Conservation (phyloP, 805 yeast genomes). For the Yarrowia divulgata region DNA sequence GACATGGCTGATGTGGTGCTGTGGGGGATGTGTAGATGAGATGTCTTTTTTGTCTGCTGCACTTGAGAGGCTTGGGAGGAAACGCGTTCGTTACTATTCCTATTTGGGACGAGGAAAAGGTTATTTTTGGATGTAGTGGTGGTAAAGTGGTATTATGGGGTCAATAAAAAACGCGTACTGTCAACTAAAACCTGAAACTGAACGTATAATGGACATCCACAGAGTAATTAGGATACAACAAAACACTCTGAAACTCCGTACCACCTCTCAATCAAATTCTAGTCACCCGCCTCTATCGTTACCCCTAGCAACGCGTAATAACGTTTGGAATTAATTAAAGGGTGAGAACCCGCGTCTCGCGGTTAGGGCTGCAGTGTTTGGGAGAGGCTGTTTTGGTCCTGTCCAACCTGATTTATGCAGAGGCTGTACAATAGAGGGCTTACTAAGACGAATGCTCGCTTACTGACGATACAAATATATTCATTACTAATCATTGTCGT, state of each 20-base stretch:
- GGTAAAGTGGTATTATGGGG: too few relatives aligned
- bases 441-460: too few relatives aligned
- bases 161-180: too few relatives aligned
- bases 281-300: too few relatives aligned
- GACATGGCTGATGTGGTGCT: conserved; percentile 48
- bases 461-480: too few relatives aligned
- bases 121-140: neutral
- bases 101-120: conserved; percentile 17
- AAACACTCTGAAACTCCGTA: neutral
- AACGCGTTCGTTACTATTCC: conserved; percentile 36
- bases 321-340: neutral
- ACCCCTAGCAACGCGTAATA: conserved; percentile 30
- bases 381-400: neutral
- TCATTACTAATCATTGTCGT: too few relatives aligned
- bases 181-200: too few relatives aligned
- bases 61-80: neutral
- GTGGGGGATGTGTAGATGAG: neutral
- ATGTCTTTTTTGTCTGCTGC: neutral
- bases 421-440: neutral
- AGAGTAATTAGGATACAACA: too few relatives aligned
- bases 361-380: conserved; percentile 6
- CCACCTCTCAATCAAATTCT: neutral
- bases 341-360: conserved; percentile 13
- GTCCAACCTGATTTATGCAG: neutral
- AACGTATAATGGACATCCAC: too few relatives aligned